phyloP scores from a whole-genome alignment of 441 rosid species.

The Bocquillonia castaneifolia region DNA sequence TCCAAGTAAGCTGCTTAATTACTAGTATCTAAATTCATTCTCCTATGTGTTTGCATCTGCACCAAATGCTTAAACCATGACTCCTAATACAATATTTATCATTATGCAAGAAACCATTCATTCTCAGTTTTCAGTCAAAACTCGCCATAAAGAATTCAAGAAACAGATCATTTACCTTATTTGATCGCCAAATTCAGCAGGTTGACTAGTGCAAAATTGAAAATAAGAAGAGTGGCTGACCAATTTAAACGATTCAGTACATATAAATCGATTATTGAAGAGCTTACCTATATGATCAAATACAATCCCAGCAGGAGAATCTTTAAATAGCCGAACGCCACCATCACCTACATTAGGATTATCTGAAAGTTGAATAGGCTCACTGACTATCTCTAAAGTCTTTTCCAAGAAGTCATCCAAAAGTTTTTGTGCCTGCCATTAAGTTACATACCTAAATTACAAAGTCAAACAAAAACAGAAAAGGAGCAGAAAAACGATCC shows the following conservation, averaged over 20 bases:
- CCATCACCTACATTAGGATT: conserved; percentile 31
- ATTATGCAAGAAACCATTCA: neutral
- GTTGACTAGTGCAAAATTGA: neutral
- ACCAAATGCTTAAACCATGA: neutral
- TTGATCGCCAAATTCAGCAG: neutral
- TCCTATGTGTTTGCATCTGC: neutral
- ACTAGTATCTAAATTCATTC: neutral
- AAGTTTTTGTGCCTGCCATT: conserved; percentile 66
- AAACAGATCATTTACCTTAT: neutral
- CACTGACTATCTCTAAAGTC: conserved; percentile 46
- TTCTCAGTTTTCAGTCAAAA: conserved; percentile 5
- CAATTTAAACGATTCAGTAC: neutral
- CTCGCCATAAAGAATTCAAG: conserved; percentile 2
- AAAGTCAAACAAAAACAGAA: conserved; percentile 9
- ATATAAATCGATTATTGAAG: neutral
- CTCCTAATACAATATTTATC: neutral
- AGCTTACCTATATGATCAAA: conserved; percentile 59
- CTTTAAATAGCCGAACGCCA: conserved; percentile 66
- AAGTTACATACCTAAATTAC: conserved; percentile 10
- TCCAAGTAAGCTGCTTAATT: neutral
- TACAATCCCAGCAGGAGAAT: conserved; percentile 60
- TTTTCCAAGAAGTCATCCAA: conserved; percentile 68
- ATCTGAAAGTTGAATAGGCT: conserved; percentile 28
- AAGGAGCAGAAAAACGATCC: neutral
- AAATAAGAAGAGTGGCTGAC: neutral